Evolutionary conservation across 768 basidiomycete species (phyloP).

Genomic region (Suillus americanus): DNA sequence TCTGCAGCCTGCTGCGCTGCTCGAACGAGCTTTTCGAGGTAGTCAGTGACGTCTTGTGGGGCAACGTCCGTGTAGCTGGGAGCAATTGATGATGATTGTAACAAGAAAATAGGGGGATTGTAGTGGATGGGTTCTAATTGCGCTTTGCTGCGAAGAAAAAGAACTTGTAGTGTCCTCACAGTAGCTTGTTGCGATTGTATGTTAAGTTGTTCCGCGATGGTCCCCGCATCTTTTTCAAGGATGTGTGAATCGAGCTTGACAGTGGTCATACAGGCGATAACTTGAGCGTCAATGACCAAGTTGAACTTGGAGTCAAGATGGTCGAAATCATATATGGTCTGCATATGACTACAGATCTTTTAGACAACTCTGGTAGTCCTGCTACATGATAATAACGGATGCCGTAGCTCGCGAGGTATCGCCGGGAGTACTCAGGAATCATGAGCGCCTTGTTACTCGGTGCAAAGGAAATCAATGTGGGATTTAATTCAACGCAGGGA

Average conservation of each 20-base stretch:
- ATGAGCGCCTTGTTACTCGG: background rate
- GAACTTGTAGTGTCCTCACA: background rate
- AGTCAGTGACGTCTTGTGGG: constrained; percentile 12
- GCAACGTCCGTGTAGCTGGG: background rate
- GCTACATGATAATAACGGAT: background rate
- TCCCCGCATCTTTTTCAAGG: background rate
- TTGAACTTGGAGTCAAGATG: background rate
- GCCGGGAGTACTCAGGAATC: background rate
- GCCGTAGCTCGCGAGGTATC: background rate
- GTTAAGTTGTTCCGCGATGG: background rate
- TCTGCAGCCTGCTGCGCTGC: constrained; percentile 41
- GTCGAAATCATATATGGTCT: background rate
- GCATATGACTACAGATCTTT: background rate
- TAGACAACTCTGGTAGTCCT: background rate
- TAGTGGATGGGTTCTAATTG: background rate
- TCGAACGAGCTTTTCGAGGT: constrained; percentile 32
- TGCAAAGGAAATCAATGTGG: background rate
- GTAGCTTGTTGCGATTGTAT: background rate
- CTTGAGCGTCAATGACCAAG: background rate
- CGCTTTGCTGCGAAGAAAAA: background rate
- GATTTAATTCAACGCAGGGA: background rate
- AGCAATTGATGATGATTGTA: constrained; percentile 3
- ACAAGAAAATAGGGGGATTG: constrained; percentile 14
- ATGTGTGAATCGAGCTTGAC: background rate
- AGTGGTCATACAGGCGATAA: background rate